Percentiles rank a stretch among this genome's conserved stretches.
phyloP scores from a whole-genome alignment of 768 basidiomycete species.

The Tulasnella sp. region DNA sequence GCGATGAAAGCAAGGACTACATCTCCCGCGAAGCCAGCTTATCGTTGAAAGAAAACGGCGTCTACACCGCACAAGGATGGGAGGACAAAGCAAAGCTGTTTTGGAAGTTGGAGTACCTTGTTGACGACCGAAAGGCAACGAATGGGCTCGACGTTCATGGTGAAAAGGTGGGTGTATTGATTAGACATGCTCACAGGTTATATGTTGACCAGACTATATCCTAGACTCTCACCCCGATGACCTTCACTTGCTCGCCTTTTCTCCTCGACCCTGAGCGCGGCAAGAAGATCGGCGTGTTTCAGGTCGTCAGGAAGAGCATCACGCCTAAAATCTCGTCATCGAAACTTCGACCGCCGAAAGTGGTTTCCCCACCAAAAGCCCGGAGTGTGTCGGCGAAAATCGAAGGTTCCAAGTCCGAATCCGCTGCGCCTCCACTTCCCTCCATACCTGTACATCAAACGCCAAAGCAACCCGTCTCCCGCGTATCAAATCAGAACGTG shows the following conservation, averaged over 20 bases:
- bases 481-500: background rate
- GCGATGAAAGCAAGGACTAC: constrained; percentile 60
- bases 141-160: constrained; percentile 41
- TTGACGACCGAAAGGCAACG: constrained; percentile 45
- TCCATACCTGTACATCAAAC: background rate
- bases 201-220: background rate
- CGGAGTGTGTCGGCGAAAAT: background rate
- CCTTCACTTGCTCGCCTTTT: constrained; percentile 63
- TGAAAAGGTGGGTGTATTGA: constrained; percentile 39
- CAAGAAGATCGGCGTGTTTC: constrained; percentile 54
- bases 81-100: constrained; percentile 43
- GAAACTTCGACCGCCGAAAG: constrained; percentile 29
- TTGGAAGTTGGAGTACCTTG: constrained; percentile 75
- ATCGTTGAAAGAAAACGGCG: constrained; percentile 54
- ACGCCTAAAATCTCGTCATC: constrained; percentile 53
- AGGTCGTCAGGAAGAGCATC: constrained; percentile 59
- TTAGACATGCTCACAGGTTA: background rate
- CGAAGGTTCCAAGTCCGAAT: background rate
- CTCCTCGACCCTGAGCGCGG: constrained; percentile 52
- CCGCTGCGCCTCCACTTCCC: background rate
- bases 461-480: background rate
- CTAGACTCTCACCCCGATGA: constrained; percentile 49
- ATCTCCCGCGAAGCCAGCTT: constrained; percentile 66
- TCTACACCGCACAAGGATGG: constrained; percentile 59
- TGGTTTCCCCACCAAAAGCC: background rate